A percentile compares a stretch with the other conserved stretches of the same genome.
Evolutionary conservation across 2,329 filamentous ascomycete genomes (phyloP).

Genomic region (Rhexocercosporidium sp.): DNA sequence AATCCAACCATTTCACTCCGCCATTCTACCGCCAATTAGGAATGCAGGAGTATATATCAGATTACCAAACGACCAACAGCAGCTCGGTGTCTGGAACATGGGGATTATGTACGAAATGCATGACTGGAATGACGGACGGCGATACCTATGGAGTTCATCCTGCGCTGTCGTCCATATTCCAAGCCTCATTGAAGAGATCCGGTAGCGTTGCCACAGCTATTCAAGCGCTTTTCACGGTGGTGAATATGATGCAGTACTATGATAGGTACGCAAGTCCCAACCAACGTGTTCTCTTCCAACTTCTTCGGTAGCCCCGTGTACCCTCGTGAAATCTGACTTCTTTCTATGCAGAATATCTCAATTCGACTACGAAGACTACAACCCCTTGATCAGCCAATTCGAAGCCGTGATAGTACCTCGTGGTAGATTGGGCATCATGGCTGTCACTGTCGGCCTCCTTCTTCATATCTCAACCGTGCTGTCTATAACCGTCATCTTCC

Average conservation of each 20-base stretch:
- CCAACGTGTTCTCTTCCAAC: background rate
- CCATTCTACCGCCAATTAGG: background rate
- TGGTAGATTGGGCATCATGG: background rate
- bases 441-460: background rate
- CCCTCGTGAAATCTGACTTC: no score
- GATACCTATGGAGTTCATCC: background rate
- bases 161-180: slow-evolving; percentile 14
- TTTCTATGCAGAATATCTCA: background rate
- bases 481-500: background rate
- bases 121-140: background rate
- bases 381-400: background rate
- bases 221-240: background rate
- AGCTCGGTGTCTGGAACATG: background rate
- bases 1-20: background rate
- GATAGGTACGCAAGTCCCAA: background rate
- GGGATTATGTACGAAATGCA: slow-evolving; percentile 15
- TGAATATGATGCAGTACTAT: slow-evolving; percentile 19
- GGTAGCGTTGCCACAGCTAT: slow-evolving; percentile 11
- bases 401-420: background rate
- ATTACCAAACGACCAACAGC: background rate
- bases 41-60: background rate
- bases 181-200: background rate
- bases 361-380: background rate
- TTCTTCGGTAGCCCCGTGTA: no score
- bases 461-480: background rate